Base-by-base conservation (phyloP, 768 basidiomycete genomes). In the Lactarius sanguifluus region DNA sequence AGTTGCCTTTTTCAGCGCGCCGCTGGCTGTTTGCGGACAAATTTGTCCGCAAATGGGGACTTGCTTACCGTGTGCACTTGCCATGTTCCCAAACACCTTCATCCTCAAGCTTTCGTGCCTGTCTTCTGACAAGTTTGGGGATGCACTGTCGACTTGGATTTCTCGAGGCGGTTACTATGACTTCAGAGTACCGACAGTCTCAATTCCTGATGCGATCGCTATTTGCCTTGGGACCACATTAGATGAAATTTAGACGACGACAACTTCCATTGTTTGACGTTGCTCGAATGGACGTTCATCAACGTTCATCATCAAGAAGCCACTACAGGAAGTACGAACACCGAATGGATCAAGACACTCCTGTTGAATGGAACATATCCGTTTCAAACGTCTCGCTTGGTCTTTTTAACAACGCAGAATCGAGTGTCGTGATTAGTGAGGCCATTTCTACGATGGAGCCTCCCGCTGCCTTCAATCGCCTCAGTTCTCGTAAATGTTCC, bases 351-450 rank as follows among this genome's bases (percentile, higher is more conserved):
- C n/a, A 54, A 30, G 30, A 20, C 20, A 8, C 58, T 9, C 60
- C 38, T 15, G 30, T 64, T 16, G 62, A 67, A 41, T 63, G 50
- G 12, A 59, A 45, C 15, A 32, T 67, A 16, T 62, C 59, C 10
- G 20, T 61, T 20, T 30, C 52, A 47, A 32, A 65, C 16, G 23
- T 68, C 52, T 68, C 32, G 13, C 16, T 47, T 28, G 69, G 66
- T n/a, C 32, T 32, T 32, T 32, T 32, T 32, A 32, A 6, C 59
- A 70, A n/a, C 64, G 64, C 5, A 61, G 67, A 23, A 36, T 64
- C n/a, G 47, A 64, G 10, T 71, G 60, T 64, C 62, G 10, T 70
- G 71, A 64, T 58, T 64, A 23, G 36, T 32, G 30, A 60, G 65
- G 7, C 45, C 61, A 8, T 64, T 66, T 38, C 58, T 57, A 43